These are phyloP conservation scores for Teratosphaeria gauchensis DNA, from an alignment of 2,329 filamentous ascomycete species.

Conservation along the genomic window DNA sequence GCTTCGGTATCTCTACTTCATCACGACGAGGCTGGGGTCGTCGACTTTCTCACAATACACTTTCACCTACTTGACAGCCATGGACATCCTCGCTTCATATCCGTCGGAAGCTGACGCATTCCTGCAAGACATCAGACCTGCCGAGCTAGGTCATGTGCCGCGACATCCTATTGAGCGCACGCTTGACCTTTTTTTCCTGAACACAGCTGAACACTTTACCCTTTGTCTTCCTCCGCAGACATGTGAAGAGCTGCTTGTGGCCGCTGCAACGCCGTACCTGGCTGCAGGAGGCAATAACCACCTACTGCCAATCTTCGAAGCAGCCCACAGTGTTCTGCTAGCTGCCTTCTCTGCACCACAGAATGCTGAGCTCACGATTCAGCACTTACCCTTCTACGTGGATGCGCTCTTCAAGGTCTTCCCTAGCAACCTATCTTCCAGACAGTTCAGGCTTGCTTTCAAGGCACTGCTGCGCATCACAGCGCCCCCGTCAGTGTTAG, in stretches of 20 bases:
- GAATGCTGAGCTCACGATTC: conserved; percentile 59
- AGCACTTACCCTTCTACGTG: conserved; percentile 73
- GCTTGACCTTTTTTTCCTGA: conserved; percentile 81
- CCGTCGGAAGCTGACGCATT: conserved; percentile 57
- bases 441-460: conserved; percentile 84
- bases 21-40: conserved; percentile 64
- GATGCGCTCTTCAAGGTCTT: conserved; percentile 71
- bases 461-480: conserved; percentile 75
- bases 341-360: conserved; percentile 72
- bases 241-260: conserved; percentile 64
- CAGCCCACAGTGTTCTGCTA: conserved; percentile 73
- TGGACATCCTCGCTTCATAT: conserved; percentile 71
- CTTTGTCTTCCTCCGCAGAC: conserved; percentile 55
- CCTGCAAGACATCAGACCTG: conserved; percentile 52
- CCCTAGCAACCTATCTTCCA: conserved; percentile 64
- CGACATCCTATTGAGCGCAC: conserved; percentile 58
- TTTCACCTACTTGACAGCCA: conserved; percentile 71
- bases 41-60: conserved; percentile 72
- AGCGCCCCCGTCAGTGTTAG: conserved; percentile 67
- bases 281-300: conserved; percentile 46
- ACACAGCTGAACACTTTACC: conserved; percentile 74
- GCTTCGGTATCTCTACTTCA: conserved; percentile 70
- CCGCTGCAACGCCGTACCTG: conserved; percentile 67
- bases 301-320: conserved; percentile 68
- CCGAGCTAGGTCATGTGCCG: conserved; percentile 45